Base-by-base conservation (phyloP, 192 early-diverging fungal species). In the Coemansia sp. region DNA sequence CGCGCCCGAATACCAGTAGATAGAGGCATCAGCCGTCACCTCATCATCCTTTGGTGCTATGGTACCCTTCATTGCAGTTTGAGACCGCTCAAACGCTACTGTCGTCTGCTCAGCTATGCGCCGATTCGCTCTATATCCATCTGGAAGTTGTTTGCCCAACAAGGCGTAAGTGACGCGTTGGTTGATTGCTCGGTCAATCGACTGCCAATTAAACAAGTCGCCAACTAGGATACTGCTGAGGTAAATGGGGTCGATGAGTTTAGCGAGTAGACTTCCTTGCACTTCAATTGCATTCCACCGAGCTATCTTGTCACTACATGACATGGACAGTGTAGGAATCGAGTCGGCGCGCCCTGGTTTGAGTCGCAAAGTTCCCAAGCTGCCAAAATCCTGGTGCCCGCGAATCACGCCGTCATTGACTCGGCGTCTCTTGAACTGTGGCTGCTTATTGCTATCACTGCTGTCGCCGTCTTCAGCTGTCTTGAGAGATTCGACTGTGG, bases 231-330 rank as follows among this genome's bases (percentile, higher is more conserved):
- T 77, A 1, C 87, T 81, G 1, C 64, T 36, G 3, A 97, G 75
- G 68, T 91, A 93, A 10, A 97, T 74, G 0, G 96, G 94, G 15
- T 78, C 50, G 22, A 90, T 75, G 16, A 92, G 58, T n/a, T 79
- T 67, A 0, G 90, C 74, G 1, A 98, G 71, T 16, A 95, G 68
- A 7, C 88, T 86, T 0, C 93, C 94, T 47, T 89, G 87, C 2
- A 96, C 71, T 3, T 95, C 95, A 29, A 97, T 71, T 20, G 91
- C 86, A 63, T 87, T 92, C 96, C 96, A 98, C 36, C 87, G 88
- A 0, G 94, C 92, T 15, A 98, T 87, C 76, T 98, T 98, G 84
- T 98, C 96, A 73, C 92, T 95, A 72, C 81, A 85, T 18, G 85
- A 80, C 85, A 86, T 86, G 61, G 71, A 76, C 22, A 77, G 65